Evolutionary conservation across 768 basidiomycete genomes (phyloP), one percentile per base, ranked within the genome.

Genomic region (Leucosporidium yakuticum): DNA sequence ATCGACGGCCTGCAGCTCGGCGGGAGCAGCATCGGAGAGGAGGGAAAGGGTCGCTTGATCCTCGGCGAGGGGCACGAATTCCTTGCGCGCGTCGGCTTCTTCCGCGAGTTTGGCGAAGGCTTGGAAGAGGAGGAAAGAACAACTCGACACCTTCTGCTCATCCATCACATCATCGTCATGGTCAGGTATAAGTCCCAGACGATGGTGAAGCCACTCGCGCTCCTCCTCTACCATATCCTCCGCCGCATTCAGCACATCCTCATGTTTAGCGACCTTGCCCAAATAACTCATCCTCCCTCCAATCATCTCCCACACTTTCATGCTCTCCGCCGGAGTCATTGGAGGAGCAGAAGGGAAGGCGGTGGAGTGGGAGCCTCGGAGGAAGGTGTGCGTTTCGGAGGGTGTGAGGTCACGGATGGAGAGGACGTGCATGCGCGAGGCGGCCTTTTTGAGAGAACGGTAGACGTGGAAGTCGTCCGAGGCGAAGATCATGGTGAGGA

Each of bases 281-380:
- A 96, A 79, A 78, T 87, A 89, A n/a, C 88, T 84, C 19, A 91
- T 82, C 51, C 92, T 81, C 0, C 93, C 91, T 6, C 92, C 91
- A 51, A 91, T 83, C 49, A 87, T 77, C 34, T 74, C 67, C 67
- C 68, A 76, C 15, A 76, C 50, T 17, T 83, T 79, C 19, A 90
- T 80, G 0, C 84, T 84, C 68, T 85, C 79, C 27, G 79, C 76
- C 21, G 21, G 82, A 69, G 44, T 70, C 69, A 67, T 83, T 81
- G n/a, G 76, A 78, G 21, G 78, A 69, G 14, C 77, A 77, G 53
- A 76, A 54, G 23, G 79, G n/a, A 78, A 80, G 29, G 80, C 31
- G 79, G 79, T 54, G 75, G 74, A 21, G 87, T 84, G 74, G 88
- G 83, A 34, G 81, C 82, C 39, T 76, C 80, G 4, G 85, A 81